Evolutionary conservation across 768 basidiomycete species (phyloP).

Genomic region (Amanita phalloides): DNA sequence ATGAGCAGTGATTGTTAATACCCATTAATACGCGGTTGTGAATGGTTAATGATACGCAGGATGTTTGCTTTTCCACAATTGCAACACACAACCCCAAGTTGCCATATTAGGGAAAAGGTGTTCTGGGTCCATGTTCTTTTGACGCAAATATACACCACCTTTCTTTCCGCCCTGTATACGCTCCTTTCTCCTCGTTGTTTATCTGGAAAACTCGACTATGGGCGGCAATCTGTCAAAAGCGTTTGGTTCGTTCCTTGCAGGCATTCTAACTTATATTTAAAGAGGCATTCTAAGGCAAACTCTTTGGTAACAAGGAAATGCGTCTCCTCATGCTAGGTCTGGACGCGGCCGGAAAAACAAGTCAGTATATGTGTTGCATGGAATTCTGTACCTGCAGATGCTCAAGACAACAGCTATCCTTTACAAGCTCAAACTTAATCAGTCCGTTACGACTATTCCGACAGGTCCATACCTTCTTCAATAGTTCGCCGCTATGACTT

Average conservation of each 20-base stretch:
- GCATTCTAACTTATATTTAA: constrained; percentile 7
- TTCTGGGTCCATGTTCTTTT: too few relatives aligned
- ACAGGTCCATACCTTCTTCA: constrained; percentile 49
- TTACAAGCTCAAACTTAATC: constrained; percentile 98
- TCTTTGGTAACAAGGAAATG: constrained; percentile 99
- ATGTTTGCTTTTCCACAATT: too few relatives aligned
- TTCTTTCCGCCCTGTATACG: constrained; percentile 4
- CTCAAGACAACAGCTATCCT: constrained; percentile 63
- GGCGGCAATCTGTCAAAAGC: constrained; percentile 85
- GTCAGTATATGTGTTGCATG: constrained; percentile 38
- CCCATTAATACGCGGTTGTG: constrained; percentile 4
- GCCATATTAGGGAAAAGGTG: too few relatives aligned
- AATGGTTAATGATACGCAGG: too few relatives aligned
- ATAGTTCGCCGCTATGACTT: not conserved
- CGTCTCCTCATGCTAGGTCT: constrained; percentile 92
- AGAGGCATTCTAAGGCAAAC: constrained; percentile 48
- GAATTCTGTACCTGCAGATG: constrained; percentile 3
- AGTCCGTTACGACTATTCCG: constrained; percentile 97
- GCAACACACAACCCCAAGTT: too few relatives aligned
- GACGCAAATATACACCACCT: too few relatives aligned
- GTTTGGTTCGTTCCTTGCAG: constrained; percentile 38
- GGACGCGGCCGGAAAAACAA: constrained; percentile 98
- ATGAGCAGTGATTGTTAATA: constrained; percentile 75
- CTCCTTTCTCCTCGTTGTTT: not conserved
- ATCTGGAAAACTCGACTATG: constrained; percentile 28